phyloP scores from a whole-genome alignment of 2,329 filamentous ascomycete genomes.

The Tolypocladium inflatum region DNA sequence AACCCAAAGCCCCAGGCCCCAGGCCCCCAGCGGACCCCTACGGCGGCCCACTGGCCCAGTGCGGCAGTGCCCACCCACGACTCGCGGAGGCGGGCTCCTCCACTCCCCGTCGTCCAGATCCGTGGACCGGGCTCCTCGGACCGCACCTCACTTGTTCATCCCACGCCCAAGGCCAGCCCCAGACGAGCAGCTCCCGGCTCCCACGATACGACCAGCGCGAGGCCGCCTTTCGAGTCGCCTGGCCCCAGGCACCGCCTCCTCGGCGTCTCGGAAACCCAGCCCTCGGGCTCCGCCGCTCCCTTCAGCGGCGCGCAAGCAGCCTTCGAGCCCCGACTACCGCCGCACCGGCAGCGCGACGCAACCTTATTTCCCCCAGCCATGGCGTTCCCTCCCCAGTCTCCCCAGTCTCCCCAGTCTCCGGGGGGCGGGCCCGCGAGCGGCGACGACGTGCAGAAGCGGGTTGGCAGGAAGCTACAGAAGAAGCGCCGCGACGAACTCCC shows the following conservation, averaged over 20 bases:
- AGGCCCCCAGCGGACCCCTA: no score
- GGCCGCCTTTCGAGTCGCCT: neutral
- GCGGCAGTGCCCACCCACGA: neutral
- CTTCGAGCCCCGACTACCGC: neutral
- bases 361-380: neutral
- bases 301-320: neutral
- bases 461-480: constrained; percentile 33
- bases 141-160: neutral
- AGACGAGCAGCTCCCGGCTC: neutral
- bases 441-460: neutral
- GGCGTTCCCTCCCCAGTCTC: constrained; percentile 1
- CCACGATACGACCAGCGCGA: neutral
- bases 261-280: neutral
- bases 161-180: neutral
- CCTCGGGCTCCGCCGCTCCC: neutral
- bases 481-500: constrained; percentile 28
- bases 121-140: neutral
- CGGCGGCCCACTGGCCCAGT: no score
- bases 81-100: neutral
- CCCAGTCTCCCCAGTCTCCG: constrained; percentile 2
- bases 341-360: neutral
- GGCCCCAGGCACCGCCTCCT: neutral
- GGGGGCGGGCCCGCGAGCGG: neutral
- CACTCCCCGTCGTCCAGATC: neutral
- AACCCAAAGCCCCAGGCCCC: neutral